A percentile compares a stretch with the other conserved stretches of the same genome.
Conservation (phyloP, 2,329 filamentous ascomycete species). For the Metarhizium guizhouense region DNA sequence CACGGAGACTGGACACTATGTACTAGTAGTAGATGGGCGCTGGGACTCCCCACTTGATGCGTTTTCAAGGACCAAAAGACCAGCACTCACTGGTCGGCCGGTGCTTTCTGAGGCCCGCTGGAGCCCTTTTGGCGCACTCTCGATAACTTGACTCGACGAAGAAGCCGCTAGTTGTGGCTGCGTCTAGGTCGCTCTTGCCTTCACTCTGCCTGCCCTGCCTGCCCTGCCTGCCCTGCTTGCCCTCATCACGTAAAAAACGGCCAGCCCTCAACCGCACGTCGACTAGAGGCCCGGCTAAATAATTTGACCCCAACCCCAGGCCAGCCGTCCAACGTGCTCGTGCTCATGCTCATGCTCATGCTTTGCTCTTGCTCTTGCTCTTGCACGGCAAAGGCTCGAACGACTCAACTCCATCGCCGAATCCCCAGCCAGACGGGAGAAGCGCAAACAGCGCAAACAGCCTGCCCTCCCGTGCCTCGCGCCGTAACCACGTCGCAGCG, state of each 20-base stretch:
- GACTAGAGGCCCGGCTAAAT: not conserved
- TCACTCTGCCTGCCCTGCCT: not conserved
- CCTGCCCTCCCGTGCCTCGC: not conserved
- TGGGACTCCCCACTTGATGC: not conserved
- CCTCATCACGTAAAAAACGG: conserved; percentile 1
- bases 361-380: not conserved
- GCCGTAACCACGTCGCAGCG: not conserved
- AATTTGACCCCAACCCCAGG: not conserved
- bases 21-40: not conserved
- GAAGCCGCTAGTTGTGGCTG: not conserved
- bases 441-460: not conserved
- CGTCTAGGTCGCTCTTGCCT: not conserved
- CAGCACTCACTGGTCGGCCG: not conserved
- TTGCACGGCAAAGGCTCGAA: not conserved
- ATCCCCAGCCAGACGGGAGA: not conserved
- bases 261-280: not conserved
- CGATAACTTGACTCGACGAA: not conserved
- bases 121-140: not conserved
- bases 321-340: not conserved
- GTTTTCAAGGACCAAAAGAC: not conserved
- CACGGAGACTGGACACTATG: not conserved
- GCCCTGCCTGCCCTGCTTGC: not conserved
- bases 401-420: not conserved
- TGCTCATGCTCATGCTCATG: not conserved
- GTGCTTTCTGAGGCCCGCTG: not conserved